A percentile compares a stretch with the other conserved stretches of the same genome.
Evolutionary conservation across 805 yeast genomes (phyloP).

Genomic region (Barnettozyma botsteinii): DNA sequence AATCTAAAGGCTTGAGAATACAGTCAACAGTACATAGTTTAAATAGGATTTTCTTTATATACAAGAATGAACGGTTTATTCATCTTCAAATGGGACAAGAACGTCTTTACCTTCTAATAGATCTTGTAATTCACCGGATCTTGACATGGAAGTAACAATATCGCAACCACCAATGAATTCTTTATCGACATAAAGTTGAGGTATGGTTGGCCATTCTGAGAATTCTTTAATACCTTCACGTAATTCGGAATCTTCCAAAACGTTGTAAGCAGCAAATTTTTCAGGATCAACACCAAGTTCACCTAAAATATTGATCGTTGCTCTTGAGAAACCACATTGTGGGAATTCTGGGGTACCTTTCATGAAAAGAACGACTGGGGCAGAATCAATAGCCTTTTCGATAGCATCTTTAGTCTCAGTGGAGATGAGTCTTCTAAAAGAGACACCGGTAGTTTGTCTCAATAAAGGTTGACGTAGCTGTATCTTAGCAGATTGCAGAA

Average conservation of each 20-base stretch:
- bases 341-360: conserved; percentile 98
- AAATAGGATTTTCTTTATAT: conserved; percentile 1
- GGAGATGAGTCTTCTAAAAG: conserved; percentile 47
- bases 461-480: conserved; percentile 13
- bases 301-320: conserved; percentile 88
- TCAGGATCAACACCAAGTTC: conserved; percentile 96
- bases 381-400: conserved; percentile 75
- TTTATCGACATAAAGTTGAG: conserved; percentile 84
- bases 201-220: conserved; percentile 97
- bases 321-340: conserved; percentile 95
- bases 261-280: conserved; percentile 96
- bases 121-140: conserved; percentile 83
- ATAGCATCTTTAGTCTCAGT: conserved; percentile 80
- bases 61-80: conserved; percentile 19
- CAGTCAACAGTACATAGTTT: no score
- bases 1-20: conserved; percentile 39
- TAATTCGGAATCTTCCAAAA: conserved; percentile 87
- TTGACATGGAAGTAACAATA: conserved; percentile 86
- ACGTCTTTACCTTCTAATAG: conserved; percentile 74
- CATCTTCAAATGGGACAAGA: conserved; percentile 59
- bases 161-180: conserved; percentile 99
- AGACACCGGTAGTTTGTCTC: conserved; percentile 5
- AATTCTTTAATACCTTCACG: conserved; percentile 95
- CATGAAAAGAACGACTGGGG: conserved; percentile 96
- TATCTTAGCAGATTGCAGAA: background rate